Conservation (phyloP, 2,329 filamentous ascomycete species). For the Ophiosphaerella narmari region DNA sequence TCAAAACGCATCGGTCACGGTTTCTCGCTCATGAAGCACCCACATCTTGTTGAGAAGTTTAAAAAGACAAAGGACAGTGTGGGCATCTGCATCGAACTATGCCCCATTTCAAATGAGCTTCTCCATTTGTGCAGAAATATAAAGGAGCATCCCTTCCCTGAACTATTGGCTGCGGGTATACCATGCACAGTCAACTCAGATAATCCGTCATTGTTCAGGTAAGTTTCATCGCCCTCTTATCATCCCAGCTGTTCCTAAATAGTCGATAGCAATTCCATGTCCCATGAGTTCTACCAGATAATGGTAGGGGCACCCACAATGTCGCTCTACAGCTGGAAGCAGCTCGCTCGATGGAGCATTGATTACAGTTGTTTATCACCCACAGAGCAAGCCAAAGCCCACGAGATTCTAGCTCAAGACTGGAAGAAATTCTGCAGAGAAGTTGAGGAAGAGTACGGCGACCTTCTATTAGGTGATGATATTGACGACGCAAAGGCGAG, state of each 20-base stretch:
- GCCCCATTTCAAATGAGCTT: conserved; percentile 78
- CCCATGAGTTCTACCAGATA: conserved; percentile 78
- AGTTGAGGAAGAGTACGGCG: conserved; percentile 51
- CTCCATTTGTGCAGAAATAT: conserved; percentile 70
- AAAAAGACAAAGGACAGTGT: conserved; percentile 28
- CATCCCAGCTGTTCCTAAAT: conserved; percentile 5
- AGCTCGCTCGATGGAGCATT: conserved; percentile 57
- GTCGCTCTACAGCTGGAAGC: conserved; percentile 72
- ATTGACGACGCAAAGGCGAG: conserved; percentile 12
- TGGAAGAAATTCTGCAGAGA: conserved; percentile 65
- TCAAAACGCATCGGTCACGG: conserved; percentile 76
- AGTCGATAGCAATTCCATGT: conserved; percentile 65
- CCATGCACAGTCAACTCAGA: conserved; percentile 77
- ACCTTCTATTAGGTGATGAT: conserved; percentile 10
- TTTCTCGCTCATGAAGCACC: conserved; percentile 69
- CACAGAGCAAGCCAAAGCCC: conserved; percentile 47
- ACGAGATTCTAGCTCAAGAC: conserved; percentile 55
- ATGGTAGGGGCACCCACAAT: conserved; percentile 71
- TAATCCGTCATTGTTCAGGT: conserved; percentile 75
- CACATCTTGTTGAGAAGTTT: conserved; percentile 67
- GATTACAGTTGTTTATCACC: conserved; percentile 49
- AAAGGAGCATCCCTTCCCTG: conserved; percentile 69
- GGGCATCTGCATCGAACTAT: conserved; percentile 72
- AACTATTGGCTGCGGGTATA: conserved; percentile 71
- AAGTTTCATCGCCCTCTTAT: background rate